Evolutionary conservation across 179 eudicot species (phyloP), one percentile per base, ranked within the genome.

Genomic region (Heliamphora pulchella): DNA sequence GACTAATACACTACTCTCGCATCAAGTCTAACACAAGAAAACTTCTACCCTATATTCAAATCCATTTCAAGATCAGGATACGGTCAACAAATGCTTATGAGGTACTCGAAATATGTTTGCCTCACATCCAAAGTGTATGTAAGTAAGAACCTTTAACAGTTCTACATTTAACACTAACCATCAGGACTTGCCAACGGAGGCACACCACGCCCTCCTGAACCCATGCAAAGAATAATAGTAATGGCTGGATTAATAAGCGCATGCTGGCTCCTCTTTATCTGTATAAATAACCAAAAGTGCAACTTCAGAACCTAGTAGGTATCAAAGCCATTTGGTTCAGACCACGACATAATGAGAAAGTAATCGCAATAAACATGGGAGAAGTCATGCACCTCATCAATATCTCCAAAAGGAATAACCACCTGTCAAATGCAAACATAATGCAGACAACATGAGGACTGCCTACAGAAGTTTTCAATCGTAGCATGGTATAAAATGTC

Each of bases 201-300:
- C 70, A 91, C 98, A 80, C 98, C 98, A 86, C 90, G 93, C 65
- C 98, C 98, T 65, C 98, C 98, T 81, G 98, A 95, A 87, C 98
- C 98, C 88, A 87, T 88, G 73, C 97, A 92, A 80, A 95, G 96
- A 78, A 95, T 84, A 65, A 95, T 91, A 47, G 98, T 95, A 74
- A 95, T 86, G 71, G 98, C 91, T 48, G 98, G 98, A 87, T 95
- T 95, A 57, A 95, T 92, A 58, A 91, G 77, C 65, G 98, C 98
- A 89, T 95, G 98, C 77, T 95, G 98, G 85, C 97, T 95, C 86
- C 95, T 90, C 66, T 83, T 86, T 81, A 95, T 90, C 98, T 95
- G 88, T 68, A 84, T 41, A 75, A 73, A 81, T 59, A 53, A 43
- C n/a, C 72, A 20, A 62, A 75, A 41, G 17, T 75, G 66, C 53